Base-by-base conservation (phyloP, 495 filamentous ascomycete species). In the Oidiodendron maius region DNA sequence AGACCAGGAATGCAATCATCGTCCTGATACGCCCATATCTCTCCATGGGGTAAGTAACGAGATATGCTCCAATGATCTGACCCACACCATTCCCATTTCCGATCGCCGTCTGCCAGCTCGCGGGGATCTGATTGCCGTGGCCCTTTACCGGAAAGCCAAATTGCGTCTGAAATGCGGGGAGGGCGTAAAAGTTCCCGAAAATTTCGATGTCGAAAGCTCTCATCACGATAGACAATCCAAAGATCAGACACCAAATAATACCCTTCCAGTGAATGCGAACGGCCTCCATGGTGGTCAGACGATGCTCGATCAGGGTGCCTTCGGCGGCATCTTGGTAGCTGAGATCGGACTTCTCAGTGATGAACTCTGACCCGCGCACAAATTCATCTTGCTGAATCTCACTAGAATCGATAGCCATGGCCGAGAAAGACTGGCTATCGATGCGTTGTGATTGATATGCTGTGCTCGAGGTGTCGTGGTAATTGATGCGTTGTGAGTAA, bases 1-100 rank as follows among this genome's bases (percentile, higher is more conserved):
- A 46, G 10, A 59, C 48, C 11, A 80, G 64, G 13, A 77, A 84
- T 15, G 65, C 70, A 49, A 88, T 81, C 43, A 87, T 72, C 3
- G 82, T 86, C 35, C 46, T 56, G 20, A 68, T 63, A 47, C 77
- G 71, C 0, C 77, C 77, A 30, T 60, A 70, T 32, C 55, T 60
- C 2, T 61, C 64, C 4, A 71, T 67, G 20, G 74, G 48, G 41
- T 63, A 75, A 26, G 76, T 75, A 43, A 74, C 74, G 4, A 72
- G 49, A 16, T 77, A 50, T 15, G 53, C 57, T 18, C 69, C 69
- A 52, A 75, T 56, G 20, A 76, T 41, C 8, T 17, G 17, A 6
- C 55, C 55, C 6, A 54, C 46, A 4, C 43, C 43, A 32, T 26
- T 24, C 4, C 25, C 28, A 6, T 50, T 34, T 13, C 18, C 20